phyloP scores from a whole-genome alignment of 345 rosid genomes.

The Hibiscus tridactylites region DNA sequence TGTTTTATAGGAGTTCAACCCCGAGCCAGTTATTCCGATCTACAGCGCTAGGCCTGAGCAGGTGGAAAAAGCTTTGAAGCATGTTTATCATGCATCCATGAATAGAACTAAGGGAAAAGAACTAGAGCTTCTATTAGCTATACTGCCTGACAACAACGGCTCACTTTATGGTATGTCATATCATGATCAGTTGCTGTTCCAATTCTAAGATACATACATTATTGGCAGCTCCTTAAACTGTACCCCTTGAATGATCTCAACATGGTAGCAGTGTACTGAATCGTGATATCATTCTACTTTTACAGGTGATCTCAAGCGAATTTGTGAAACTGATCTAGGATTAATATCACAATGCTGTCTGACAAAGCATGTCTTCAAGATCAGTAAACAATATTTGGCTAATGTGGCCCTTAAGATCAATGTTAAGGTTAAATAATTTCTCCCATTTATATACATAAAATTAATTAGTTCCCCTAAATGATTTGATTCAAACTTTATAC shows the following conservation, averaged over 20 bases:
- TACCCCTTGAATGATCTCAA: background rate
- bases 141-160: conserved; percentile 96
- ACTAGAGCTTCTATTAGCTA: conserved; percentile 81
- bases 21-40: conserved; percentile 89
- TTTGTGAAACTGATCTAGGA: conserved; percentile 98
- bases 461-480: background rate
- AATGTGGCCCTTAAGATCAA: conserved; percentile 97
- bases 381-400: conserved; percentile 94
- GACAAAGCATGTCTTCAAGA: conserved; percentile 94
- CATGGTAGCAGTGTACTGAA: background rate
- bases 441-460: background rate
- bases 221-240: background rate
- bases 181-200: background rate
- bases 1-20: conserved; percentile 66
- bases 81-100: conserved; percentile 73
- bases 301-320: conserved; percentile 93
- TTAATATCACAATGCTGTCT: conserved; percentile 96
- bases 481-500: background rate
- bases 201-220: background rate
- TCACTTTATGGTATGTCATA: conserved; percentile 71
- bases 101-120: conserved; percentile 94
- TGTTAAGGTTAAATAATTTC: conserved; percentile 65
- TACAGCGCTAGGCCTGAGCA: conserved; percentile 94
- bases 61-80: conserved; percentile 95
- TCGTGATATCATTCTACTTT: background rate